A percentile compares a stretch with the other conserved stretches of the same genome.
These are phyloP conservation scores for Penicillium roqueforti DNA, from an alignment of 495 filamentous ascomycete genomes.

Conservation along the genomic window DNA sequence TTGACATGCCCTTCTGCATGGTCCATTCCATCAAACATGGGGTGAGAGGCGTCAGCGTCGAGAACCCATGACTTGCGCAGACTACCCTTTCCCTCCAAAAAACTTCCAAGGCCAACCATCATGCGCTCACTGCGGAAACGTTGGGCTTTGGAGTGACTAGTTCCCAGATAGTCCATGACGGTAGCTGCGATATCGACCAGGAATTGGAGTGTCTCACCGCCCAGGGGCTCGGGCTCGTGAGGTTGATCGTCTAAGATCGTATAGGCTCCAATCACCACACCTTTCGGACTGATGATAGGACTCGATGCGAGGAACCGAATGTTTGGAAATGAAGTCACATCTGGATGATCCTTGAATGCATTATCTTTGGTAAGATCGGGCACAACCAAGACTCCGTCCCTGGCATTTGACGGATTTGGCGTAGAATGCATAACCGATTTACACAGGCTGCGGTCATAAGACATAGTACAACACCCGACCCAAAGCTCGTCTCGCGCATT, in stretches of 20 bases:
- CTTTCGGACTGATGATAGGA: conserved; percentile 17
- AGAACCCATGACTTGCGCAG: conserved; percentile 16
- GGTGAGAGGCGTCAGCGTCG: neutral
- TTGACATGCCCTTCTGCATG: conserved; percentile 15
- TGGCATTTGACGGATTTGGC: conserved; percentile 16
- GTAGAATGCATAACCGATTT: conserved; percentile 27
- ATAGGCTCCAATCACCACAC: conserved; percentile 15
- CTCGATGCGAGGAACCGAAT: conserved; percentile 47
- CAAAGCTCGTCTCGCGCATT: conserved; percentile 32
- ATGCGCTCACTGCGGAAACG: conserved; percentile 18
- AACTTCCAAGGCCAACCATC: conserved; percentile 19
- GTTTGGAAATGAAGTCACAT: conserved; percentile 40
- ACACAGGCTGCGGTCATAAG: conserved; percentile 42
- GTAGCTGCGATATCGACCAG: conserved; percentile 11
- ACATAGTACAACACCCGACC: conserved; percentile 43
- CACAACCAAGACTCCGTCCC: conserved; percentile 12
- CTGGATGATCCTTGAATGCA: conserved; percentile 12
- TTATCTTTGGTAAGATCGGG: conserved; percentile 27
- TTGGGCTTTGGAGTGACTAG: conserved; percentile 7
- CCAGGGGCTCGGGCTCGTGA: conserved; percentile 7
- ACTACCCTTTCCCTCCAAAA: conserved; percentile 19
- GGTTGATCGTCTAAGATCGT: conserved; percentile 16
- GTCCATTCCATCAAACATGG: neutral
- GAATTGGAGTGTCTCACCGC: neutral
- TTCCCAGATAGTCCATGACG: conserved; percentile 15